Conservation (phyloP, 2,329 filamentous ascomycete species). For the Nemania abortiva region DNA sequence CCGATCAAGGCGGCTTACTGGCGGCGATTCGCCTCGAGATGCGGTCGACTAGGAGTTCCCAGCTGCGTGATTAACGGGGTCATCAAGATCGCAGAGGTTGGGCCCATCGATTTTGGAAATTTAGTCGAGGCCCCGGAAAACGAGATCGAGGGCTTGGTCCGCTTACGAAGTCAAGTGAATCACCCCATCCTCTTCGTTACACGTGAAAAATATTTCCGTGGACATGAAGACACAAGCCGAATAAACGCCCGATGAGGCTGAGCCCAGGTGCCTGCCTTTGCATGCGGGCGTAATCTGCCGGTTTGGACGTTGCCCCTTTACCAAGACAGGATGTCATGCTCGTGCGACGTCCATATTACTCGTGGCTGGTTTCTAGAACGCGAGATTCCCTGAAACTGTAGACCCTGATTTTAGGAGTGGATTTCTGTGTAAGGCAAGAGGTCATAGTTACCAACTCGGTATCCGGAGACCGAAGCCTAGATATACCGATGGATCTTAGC, state of each 20-base stretch:
- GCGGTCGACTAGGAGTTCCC: background rate
- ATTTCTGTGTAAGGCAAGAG: background rate
- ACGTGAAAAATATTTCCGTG: background rate
- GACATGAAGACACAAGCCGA: background rate
- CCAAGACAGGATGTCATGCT: background rate
- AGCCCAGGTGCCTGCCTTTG: background rate
- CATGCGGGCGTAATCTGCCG: background rate
- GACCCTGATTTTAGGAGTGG: background rate
- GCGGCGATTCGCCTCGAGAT: background rate
- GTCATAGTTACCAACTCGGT: background rate
- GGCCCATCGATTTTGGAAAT: conserved; percentile 2
- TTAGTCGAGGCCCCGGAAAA: background rate
- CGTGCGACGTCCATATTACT: background rate
- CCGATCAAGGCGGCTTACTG: background rate
- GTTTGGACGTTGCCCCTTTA: background rate
- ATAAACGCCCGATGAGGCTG: background rate
- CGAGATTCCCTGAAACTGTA: background rate
- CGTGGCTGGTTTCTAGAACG: background rate
- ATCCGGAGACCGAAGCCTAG: background rate
- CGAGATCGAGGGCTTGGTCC: background rate
- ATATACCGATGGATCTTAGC: background rate
- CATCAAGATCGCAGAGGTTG: background rate
- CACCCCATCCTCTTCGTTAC: background rate
- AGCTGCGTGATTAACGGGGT: conserved; percentile 4
- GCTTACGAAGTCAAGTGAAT: background rate